Evolutionary conservation across 257 asterid genomes (phyloP).

Genomic region (Capsicum pubescens): DNA sequence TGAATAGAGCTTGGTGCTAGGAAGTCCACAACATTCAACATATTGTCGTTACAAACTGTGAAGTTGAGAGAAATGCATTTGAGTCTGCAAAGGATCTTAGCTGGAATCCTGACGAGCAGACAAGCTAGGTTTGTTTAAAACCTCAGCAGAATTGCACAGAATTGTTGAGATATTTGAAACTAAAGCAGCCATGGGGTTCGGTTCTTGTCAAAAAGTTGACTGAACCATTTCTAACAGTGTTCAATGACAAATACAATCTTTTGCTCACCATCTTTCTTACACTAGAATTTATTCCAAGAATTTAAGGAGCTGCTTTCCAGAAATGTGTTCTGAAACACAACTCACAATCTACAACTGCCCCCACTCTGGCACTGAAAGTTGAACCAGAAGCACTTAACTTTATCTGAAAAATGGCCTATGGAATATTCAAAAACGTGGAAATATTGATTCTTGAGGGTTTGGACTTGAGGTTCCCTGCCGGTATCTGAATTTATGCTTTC

Average conservation of each 20-base stretch:
- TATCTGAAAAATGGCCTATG: constrained; percentile 4
- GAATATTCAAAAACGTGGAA: background rate
- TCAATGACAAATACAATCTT: background rate
- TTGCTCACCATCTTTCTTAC: background rate
- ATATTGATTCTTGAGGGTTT: background rate
- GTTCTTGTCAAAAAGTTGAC: background rate
- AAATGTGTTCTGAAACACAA: background rate
- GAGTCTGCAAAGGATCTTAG: background rate
- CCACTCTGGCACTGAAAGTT: background rate
- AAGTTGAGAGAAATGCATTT: background rate
- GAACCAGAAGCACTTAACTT: constrained; percentile 1
- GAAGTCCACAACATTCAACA: background rate
- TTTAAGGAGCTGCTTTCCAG: background rate
- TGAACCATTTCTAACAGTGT: background rate
- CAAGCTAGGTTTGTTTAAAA: background rate
- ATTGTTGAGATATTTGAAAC: background rate
- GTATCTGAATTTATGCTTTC: background rate
- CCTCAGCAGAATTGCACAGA: background rate
- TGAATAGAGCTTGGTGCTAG: background rate
- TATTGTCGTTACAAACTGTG: background rate
- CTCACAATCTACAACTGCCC: background rate
- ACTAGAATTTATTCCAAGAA: background rate
- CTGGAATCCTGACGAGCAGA: background rate
- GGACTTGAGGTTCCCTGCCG: background rate
- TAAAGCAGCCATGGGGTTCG: background rate